These are phyloP conservation scores for Lipomyces japonicus DNA, from an alignment of 805 yeast species.

Conservation along the genomic window DNA sequence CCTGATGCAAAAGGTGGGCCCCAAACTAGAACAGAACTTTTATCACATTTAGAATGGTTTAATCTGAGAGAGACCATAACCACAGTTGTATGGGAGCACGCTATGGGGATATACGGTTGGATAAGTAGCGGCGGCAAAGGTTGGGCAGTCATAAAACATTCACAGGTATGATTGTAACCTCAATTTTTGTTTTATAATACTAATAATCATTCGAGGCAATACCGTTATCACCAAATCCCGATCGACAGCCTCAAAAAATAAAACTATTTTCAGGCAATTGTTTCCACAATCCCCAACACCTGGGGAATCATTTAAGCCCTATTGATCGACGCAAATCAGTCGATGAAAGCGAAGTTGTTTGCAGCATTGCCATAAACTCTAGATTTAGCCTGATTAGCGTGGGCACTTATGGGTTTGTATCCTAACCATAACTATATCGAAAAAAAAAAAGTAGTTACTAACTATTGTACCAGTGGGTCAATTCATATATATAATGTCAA, in stretches of 20 bases:
- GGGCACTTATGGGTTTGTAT: slow-evolving; percentile 34
- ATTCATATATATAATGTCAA: slow-evolving; percentile 41
- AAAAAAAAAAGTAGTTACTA: background rate
- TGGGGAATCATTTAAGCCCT: background rate
- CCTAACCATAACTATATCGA: background rate
- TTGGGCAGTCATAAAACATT: slow-evolving; percentile 27
- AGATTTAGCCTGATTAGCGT: slow-evolving; percentile 43
- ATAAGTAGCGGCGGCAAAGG: slow-evolving; percentile 32
- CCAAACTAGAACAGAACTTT: slow-evolving; percentile 28
- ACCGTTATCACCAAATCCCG: slow-evolving; percentile 6
- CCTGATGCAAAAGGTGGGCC: slow-evolving; percentile 24
- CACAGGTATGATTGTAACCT: no score
- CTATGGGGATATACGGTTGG: slow-evolving; percentile 36
- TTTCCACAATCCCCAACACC: slow-evolving; percentile 10
- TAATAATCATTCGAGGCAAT: background rate
- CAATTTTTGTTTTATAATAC: background rate
- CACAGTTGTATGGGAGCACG: slow-evolving; percentile 31
- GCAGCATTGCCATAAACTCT: slow-evolving; percentile 40
- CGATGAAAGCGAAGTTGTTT: slow-evolving; percentile 20
- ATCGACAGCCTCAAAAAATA: slow-evolving; percentile 12
- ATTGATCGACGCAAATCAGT: slow-evolving; percentile 4
- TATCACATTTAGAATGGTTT: slow-evolving; percentile 31
- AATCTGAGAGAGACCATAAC: slow-evolving; percentile 25
- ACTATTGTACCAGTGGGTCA: slow-evolving; percentile 33
- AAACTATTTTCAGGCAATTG: slow-evolving; percentile 18